A percentile compares a stretch with the other conserved stretches of the same genome.
Evolutionary conservation across 1,284 basidiomycete genomes (phyloP).

Genomic region (Microbotryomycetes sp.): DNA sequence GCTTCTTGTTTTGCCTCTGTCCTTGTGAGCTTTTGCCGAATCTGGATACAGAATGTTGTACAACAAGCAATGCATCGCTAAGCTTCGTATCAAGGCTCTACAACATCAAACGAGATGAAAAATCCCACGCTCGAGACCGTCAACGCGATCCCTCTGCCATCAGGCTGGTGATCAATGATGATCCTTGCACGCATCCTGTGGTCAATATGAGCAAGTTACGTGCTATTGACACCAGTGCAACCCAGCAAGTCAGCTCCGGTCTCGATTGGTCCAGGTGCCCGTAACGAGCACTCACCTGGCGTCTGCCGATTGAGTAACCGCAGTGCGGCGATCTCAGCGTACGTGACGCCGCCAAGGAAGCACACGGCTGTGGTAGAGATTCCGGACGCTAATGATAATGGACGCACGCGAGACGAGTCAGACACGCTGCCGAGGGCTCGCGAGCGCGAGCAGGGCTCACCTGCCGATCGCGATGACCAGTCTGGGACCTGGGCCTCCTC

Average conservation of each 20-base stretch:
- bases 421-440: not conserved
- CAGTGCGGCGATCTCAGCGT: constrained; percentile 89
- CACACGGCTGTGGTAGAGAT: constrained; percentile 83
- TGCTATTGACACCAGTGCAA: not conserved
- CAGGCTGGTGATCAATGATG: constrained; percentile 13
- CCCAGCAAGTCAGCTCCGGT: not conserved
- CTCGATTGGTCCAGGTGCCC: not conserved
- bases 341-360: constrained; percentile 97
- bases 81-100: too few relatives aligned
- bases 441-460: not conserved
- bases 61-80: too few relatives aligned
- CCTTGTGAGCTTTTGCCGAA: not conserved
- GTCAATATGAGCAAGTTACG: constrained; percentile 80
- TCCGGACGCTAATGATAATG: too few relatives aligned
- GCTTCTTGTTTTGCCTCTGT: not conserved
- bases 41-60: too few relatives aligned
- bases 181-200: constrained; percentile 75
- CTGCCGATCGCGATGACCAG: not conserved
- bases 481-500: constrained; percentile 53
- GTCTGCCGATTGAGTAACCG: constrained; percentile 56
- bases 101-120: too few relatives aligned
- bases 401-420: constrained; percentile 4
- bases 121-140: too few relatives aligned
- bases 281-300: constrained; percentile 52
- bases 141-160: not conserved